Percentiles rank a stretch among this genome's conserved stretches.
These are phyloP conservation scores for Fusarium nisikadoi DNA, from an alignment of 2,329 filamentous ascomycete genomes.

Conservation along the genomic window DNA sequence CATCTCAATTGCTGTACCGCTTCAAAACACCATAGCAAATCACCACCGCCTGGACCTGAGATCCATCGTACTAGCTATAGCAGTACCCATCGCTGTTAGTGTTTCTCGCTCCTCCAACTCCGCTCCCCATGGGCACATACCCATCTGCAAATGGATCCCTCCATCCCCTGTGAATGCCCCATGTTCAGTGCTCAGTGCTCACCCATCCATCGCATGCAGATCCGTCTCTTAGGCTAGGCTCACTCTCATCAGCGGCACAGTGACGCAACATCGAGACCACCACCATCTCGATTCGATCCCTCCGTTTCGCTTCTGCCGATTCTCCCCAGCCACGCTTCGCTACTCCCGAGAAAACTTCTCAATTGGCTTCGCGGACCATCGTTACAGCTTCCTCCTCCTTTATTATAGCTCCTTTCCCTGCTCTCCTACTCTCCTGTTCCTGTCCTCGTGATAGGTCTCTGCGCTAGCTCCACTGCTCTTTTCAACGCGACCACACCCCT, in stretches of 20 bases:
- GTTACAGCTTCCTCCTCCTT: slow-evolving; percentile 41
- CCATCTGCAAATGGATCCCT: slow-evolving; percentile 20
- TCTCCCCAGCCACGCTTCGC: slow-evolving; percentile 37
- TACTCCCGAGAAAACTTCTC: slow-evolving; percentile 38
- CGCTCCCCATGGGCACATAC: slow-evolving; percentile 34
- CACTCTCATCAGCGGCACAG: slow-evolving; percentile 39
- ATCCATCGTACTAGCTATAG: slow-evolving; percentile 15
- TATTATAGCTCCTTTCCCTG: slow-evolving; percentile 23
- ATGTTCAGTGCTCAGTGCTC: slow-evolving; percentile 26
- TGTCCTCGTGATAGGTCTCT: slow-evolving; percentile 12
- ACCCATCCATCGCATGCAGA: slow-evolving; percentile 36
- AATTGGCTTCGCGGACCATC: slow-evolving; percentile 38
- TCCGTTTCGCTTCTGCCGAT: slow-evolving; percentile 38
- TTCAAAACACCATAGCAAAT: slow-evolving; percentile 23
- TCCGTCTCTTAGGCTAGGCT: slow-evolving; percentile 37
- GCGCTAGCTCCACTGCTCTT: slow-evolving; percentile 7
- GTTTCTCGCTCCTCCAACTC: slow-evolving; percentile 8
- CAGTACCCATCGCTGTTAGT: slow-evolving; percentile 14
- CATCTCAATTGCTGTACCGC: neutral
- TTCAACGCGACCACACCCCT: slow-evolving; percentile 23
- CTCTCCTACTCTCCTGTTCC: slow-evolving; percentile 2
- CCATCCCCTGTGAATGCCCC: slow-evolving; percentile 35
- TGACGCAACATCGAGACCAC: slow-evolving; percentile 46
- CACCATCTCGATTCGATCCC: slow-evolving; percentile 38
- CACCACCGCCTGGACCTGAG: slow-evolving; percentile 18